Conservation (phyloP, 306 rosid genomes). For the Lathyrus tuberosus region DNA sequence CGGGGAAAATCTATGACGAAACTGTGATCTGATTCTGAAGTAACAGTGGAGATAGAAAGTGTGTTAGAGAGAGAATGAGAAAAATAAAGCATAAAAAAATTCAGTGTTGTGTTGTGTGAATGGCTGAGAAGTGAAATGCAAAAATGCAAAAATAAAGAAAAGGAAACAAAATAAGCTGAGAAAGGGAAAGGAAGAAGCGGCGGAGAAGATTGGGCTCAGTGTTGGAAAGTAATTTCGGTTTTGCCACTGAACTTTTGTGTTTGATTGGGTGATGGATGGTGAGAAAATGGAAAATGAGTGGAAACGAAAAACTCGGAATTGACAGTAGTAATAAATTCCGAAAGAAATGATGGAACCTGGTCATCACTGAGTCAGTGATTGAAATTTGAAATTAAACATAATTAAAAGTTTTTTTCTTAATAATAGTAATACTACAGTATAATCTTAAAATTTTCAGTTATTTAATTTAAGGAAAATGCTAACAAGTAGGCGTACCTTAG, state of each 20-base stretch:
- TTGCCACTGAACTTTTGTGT: slow-evolving; percentile 17
- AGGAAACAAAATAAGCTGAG: slow-evolving; percentile 13
- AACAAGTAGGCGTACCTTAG: too few relatives aligned
- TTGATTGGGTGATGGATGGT: slow-evolving; percentile 2
- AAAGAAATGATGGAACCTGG: slow-evolving; percentile 19
- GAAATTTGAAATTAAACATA: too few relatives aligned
- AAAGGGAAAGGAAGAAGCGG: slow-evolving; percentile 37
- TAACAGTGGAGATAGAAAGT: slow-evolving; percentile 49
- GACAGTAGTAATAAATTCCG: slow-evolving; percentile 29
- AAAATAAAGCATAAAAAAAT: too few relatives aligned
- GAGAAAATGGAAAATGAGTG: slow-evolving; percentile 9
- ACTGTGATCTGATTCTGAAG: slow-evolving; percentile 59
- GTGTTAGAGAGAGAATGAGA: slow-evolving; percentile 10
- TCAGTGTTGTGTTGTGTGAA: slow-evolving; percentile 7
- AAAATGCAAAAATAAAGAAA: not conserved
- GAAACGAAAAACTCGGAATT: slow-evolving; percentile 23
- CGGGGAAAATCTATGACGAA: slow-evolving; percentile 45
- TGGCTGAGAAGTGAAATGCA: not conserved
- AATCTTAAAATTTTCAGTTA: too few relatives aligned
- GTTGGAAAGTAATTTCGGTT: not conserved
- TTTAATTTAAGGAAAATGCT: too few relatives aligned
- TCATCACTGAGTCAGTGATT: not conserved
- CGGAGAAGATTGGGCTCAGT: slow-evolving; percentile 1
- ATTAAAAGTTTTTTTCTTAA: too few relatives aligned
- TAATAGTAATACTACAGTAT: too few relatives aligned